Percentiles rank a stretch among this genome's conserved stretches.
phyloP scores from a whole-genome alignment of 2,329 filamentous ascomycete genomes.

The Sporothrix schenckii region DNA sequence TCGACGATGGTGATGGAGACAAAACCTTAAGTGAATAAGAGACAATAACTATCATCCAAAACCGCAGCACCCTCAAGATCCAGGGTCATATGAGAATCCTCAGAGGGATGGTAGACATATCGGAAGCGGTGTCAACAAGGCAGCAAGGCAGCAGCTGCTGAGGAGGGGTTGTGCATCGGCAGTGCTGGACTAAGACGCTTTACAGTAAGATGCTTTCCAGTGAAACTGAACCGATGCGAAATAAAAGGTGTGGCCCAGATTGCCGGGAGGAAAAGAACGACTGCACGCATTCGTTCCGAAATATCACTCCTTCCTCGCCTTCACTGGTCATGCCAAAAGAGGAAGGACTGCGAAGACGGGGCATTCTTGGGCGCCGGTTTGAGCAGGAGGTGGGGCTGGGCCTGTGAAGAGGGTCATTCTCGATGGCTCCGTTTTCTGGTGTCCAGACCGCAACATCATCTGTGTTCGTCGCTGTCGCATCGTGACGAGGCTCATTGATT shows the following conservation, averaged over 20 bases:
- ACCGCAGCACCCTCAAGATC: background rate
- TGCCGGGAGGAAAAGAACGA: constrained; percentile 18
- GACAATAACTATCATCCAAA: background rate
- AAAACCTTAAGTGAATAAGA: background rate
- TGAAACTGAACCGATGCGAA: background rate
- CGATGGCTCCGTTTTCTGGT: background rate
- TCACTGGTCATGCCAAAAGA: constrained; percentile 8
- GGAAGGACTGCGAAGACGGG: constrained; percentile 13
- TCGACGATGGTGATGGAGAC: background rate
- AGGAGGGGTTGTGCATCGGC: background rate
- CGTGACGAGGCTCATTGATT: background rate
- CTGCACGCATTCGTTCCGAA: constrained; percentile 10
- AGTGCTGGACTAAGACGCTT: background rate
- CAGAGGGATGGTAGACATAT: background rate
- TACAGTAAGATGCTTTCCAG: background rate
- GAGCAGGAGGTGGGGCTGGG: constrained; percentile 14
- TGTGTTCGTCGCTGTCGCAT: background rate
- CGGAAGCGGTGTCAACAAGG: constrained; percentile 25
- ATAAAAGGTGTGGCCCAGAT: background rate
- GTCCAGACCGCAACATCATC: background rate
- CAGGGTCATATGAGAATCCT: background rate
- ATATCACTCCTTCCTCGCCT: constrained; percentile 3
- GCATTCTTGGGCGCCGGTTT: background rate
- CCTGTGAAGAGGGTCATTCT: constrained; percentile 3
- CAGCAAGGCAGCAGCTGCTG: constrained; percentile 19